phyloP scores from a whole-genome alignment of 192 early-diverging fungal species.

The Cetraspora pellucida region DNA sequence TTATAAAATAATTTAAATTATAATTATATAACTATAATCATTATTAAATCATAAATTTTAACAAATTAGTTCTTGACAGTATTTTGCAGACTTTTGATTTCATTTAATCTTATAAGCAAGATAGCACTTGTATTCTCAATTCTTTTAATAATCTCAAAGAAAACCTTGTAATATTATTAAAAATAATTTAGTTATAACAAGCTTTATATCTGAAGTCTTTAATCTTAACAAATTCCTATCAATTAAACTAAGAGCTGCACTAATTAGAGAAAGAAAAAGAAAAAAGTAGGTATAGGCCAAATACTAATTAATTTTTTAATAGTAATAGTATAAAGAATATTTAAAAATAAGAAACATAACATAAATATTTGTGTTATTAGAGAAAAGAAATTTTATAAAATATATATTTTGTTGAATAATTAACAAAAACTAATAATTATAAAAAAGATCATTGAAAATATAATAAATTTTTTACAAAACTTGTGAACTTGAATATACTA shows the following conservation, averaged over 20 bases:
- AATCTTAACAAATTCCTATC: conserved; percentile 33
- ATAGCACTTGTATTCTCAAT: conserved; percentile 21
- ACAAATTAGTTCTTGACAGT: conserved; percentile 12
- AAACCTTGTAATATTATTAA: conserved; percentile 33
- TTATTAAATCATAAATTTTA: conserved; percentile 14
- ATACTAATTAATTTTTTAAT: conserved; percentile 25
- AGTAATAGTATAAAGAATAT: conserved; percentile 16
- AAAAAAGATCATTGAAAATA: too few relatives aligned
- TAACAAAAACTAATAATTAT: too few relatives aligned
- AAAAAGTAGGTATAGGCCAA: conserved; percentile 35
- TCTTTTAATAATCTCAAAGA: conserved; percentile 29
- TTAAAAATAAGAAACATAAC: conserved; percentile 29
- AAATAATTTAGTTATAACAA: conserved; percentile 32
- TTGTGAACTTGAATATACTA: too few relatives aligned
- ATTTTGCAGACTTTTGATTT: conserved; percentile 2
- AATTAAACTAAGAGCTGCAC: conserved; percentile 1
- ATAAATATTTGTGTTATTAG: conserved; percentile 28
- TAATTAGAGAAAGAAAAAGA: conserved; percentile 3
- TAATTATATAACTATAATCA: not conserved
- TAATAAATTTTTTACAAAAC: too few relatives aligned
- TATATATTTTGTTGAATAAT: too few relatives aligned
- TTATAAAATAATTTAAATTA: too few relatives aligned
- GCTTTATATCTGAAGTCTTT: not conserved
- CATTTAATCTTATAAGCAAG: not conserved
- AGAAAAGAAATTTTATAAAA: conserved; percentile 9